Base-by-base conservation (phyloP, 2,329 filamentous ascomycete genomes). In the Davidsoniella australis region DNA sequence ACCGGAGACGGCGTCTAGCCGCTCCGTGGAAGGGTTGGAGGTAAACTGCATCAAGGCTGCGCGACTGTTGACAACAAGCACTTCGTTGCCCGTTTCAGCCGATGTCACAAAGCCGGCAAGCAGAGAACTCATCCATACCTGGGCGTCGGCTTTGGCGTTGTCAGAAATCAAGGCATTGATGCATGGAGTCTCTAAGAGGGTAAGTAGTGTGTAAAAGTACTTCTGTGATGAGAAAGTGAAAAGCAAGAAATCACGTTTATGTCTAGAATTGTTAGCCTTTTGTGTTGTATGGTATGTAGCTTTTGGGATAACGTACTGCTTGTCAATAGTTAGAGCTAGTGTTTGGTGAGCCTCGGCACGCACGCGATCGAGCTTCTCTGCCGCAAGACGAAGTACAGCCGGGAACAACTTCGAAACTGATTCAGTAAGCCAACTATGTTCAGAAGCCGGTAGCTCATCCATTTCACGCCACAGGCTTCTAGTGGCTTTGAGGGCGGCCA, bases 351-450 rank as follows among this genome's bases (percentile, higher is more conserved):
- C 82, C 54, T 77, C 73, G 0, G 75, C 67, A 20, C 91, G 78
- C 16, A 96, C 82, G 54, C 85, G 83, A 62, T 96, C 89, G 2
- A 96, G 71, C 61, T 94, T 95, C 63, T 98, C 91, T 0, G 84
- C 76, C 2, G 86, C 80, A 12, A 96, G 70, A 1, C 87, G 75
- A 29, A 85, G 67, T 2, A 72, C 64, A 24, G 67, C 64, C 26
- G 70, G 65, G 52, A 76, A 69, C 1, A 78, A 59, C 24, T 56
- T 56, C 9, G 60, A 57, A 9, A 69, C 56, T 2, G 64, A 64
- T 20, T 54, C 51, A 20, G 55, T 48, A 3, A 59, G 53, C 56
- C 61, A 60, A 6, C 43, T 55, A 38, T 57, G 57, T n/a, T 56
- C 54, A 2, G 42, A 46, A 3, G 40, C 48, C 2, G 51, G 16